Percentiles rank a stretch among this genome's conserved stretches.
These are phyloP conservation scores for Polygonum maritimum DNA, from an alignment of 148 eudicot species.

Conservation along the genomic window DNA sequence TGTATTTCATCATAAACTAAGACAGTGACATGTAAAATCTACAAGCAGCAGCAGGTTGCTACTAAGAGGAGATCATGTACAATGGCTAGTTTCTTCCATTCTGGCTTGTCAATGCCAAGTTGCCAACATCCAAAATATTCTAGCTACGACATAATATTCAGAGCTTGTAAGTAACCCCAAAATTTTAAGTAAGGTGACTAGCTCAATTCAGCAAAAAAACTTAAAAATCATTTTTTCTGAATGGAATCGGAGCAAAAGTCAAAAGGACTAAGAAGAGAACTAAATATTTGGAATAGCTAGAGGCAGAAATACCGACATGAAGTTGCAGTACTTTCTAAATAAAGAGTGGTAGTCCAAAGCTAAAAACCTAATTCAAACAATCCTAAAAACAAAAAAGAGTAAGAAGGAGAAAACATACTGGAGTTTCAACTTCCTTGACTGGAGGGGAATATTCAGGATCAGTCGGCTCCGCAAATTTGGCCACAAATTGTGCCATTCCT, in stretches of 20 bases:
- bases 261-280: not conserved
- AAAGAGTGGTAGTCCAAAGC: not conserved
- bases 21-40: not conserved
- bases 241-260: not conserved
- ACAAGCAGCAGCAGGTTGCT: not conserved
- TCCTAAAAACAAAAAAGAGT: not conserved
- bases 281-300: not conserved
- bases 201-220: not conserved
- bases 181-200: not conserved
- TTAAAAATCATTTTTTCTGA: not conserved
- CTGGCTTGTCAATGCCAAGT: not conserved
- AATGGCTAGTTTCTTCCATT: not conserved
- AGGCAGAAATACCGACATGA: not conserved
- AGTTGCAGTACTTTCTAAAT: not conserved
- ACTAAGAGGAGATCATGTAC: not conserved
- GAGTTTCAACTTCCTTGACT: slow-evolving; percentile 65
- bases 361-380: not conserved
- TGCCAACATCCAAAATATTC: not conserved
- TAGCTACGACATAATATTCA: not conserved
- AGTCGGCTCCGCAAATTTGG: slow-evolving; percentile 71
- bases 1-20: not conserved
- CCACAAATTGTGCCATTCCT: slow-evolving; percentile 92
- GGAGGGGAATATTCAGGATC: slow-evolving; percentile 94
- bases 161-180: not conserved
- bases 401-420: slow-evolving; percentile 34